Percentiles rank a stretch among this genome's conserved stretches.
Conservation (phyloP, 2,329 filamentous ascomycete genomes). For the Ophidiomyces ophidiicola region DNA sequence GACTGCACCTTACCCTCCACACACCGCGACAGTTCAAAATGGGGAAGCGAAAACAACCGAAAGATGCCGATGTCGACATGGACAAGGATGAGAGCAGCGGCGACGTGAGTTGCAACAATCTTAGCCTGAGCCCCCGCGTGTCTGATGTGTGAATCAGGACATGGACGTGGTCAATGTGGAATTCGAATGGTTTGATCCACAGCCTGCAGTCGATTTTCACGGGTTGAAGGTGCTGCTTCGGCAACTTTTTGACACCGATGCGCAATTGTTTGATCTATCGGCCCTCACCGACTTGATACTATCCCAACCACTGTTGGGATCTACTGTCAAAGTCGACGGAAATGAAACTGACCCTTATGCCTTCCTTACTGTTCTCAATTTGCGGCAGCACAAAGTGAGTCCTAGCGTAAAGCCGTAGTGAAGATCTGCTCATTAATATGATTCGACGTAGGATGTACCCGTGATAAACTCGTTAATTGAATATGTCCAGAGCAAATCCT, state of each 20-base stretch:
- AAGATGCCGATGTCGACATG: slow-evolving; percentile 36
- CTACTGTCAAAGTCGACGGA: slow-evolving; percentile 93
- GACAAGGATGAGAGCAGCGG: slow-evolving; percentile 32
- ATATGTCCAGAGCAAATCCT: slow-evolving; percentile 53
- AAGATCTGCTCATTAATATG: background rate
- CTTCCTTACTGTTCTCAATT: slow-evolving; percentile 76
- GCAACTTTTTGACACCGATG: slow-evolving; percentile 84
- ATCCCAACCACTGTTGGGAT: slow-evolving; percentile 75
- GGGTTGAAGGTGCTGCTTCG: slow-evolving; percentile 80
- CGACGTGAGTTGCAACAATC: slow-evolving; percentile 31
- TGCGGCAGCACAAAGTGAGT: slow-evolving; percentile 55
- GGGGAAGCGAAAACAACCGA: slow-evolving; percentile 41
- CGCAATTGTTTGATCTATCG: slow-evolving; percentile 74
- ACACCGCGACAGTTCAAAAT: slow-evolving; percentile 28
- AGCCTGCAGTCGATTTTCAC: slow-evolving; percentile 82
- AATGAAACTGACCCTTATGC: slow-evolving; percentile 87
- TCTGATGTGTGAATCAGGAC: slow-evolving; percentile 44
- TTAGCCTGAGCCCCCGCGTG: slow-evolving; percentile 15
- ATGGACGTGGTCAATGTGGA: slow-evolving; percentile 88
- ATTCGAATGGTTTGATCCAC: slow-evolving; percentile 98
- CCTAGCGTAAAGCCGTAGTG: background rate
- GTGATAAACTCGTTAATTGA: slow-evolving; percentile 56
- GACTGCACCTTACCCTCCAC: too few species aligned
- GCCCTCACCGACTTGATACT: slow-evolving; percentile 75
- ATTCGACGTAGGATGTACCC: slow-evolving; percentile 47